These are phyloP conservation scores for Bryopsis sp. DNA, from an alignment of 139 green algal species.

Conservation along the genomic window DNA sequence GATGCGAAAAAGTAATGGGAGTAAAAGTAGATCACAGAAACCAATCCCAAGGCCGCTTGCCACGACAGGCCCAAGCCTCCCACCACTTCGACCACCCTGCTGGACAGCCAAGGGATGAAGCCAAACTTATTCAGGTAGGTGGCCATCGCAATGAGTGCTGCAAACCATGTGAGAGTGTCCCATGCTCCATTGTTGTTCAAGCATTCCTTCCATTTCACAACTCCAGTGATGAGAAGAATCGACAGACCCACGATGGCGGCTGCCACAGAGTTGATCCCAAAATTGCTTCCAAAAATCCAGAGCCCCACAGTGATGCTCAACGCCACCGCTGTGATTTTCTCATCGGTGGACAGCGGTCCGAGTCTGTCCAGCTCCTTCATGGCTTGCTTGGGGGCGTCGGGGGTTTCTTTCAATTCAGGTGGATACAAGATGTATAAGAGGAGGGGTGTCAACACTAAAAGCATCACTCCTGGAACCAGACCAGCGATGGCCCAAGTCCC, in stretches of 20 bases:
- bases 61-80: conserved; percentile 77
- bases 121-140: conserved; percentile 96
- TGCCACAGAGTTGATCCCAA: conserved; percentile 90
- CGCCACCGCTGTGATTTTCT: conserved; percentile 45
- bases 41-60: conserved; percentile 87
- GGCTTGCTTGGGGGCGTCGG: conserved; percentile 82
- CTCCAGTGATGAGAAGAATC: conserved; percentile 89
- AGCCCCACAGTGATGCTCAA: conserved; percentile 83
- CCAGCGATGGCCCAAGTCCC: conserved; percentile 85
- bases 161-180: conserved; percentile 99
- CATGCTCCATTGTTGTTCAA: conserved; percentile 72
- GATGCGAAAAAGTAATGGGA: conserved; percentile 99
- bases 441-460: conserved; percentile 70
- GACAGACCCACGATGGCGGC: conserved; percentile 90
- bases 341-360: conserved; percentile 64
- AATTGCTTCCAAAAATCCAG: conserved; percentile 80
- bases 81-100: conserved; percentile 56
- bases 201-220: conserved; percentile 52
- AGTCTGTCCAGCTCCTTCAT: conserved; percentile 87
- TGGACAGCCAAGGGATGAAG: conserved; percentile 96
- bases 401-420: conserved; percentile 86
- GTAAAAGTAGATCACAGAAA: conserved; percentile 97
- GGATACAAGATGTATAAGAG: conserved; percentile 96
- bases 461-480: conserved; percentile 80
- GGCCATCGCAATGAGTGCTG: conserved; percentile 96